phyloP scores from a whole-genome alignment of 208 protist species.

The Acanthamoeba lugdunensis region DNA sequence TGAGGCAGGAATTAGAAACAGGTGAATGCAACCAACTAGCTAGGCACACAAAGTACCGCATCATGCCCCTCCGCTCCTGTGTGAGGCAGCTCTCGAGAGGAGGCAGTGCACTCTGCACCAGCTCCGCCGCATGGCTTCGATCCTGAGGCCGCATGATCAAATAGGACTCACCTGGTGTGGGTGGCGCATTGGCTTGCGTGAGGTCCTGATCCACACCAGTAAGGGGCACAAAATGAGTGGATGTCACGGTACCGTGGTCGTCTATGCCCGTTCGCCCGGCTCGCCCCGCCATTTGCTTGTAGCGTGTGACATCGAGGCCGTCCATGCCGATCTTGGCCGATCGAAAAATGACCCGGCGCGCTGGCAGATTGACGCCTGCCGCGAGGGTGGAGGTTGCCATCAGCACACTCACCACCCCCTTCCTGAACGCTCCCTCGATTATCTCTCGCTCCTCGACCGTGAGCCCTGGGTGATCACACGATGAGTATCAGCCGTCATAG shows the following conservation, averaged over 20 bases:
- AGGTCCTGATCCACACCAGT: background rate
- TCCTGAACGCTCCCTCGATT: slow-evolving; percentile 42
- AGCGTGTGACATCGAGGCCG: slow-evolving; percentile 72
- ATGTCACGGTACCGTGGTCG: slow-evolving; percentile 3
- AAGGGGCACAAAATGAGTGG: background rate
- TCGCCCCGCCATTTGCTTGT: slow-evolving; percentile 80
- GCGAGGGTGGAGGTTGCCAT: slow-evolving; percentile 84
- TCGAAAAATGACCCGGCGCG: slow-evolving; percentile 80
- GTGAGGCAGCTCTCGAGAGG: slow-evolving; percentile 76
- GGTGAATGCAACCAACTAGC: background rate
- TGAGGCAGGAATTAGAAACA: background rate
- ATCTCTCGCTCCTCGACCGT: slow-evolving; percentile 63
- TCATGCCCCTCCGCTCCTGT: slow-evolving; percentile 71
- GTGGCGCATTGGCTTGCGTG: background rate
- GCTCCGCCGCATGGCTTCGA: background rate
- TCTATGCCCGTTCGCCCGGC: slow-evolving; percentile 81
- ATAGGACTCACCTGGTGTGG: slow-evolving; percentile 54
- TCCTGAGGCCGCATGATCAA: slow-evolving; percentile 50
- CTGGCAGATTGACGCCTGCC: slow-evolving; percentile 86
- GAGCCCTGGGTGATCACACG: background rate
- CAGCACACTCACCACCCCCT: slow-evolving; percentile 77
- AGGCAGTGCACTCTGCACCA: slow-evolving; percentile 55
- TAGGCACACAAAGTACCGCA: slow-evolving; percentile 27
- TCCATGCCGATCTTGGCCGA: slow-evolving; percentile 68
- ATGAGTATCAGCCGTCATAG: background rate